Evolutionary conservation across 2,329 filamentous ascomycete species (phyloP).

Genomic region (Kalmusia sp.): DNA sequence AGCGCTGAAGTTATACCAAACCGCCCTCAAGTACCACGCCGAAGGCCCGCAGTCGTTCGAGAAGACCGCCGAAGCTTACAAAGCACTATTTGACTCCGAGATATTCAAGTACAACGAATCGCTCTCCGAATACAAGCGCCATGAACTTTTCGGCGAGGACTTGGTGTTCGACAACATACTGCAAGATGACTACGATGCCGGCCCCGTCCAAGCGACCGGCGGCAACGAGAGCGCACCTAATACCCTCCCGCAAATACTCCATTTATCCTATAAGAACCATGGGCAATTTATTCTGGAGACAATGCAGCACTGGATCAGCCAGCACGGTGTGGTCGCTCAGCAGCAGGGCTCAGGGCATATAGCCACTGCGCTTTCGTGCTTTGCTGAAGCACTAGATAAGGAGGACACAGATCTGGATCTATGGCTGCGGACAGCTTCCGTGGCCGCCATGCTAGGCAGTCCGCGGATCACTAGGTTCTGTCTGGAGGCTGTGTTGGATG

Average conservation of each 20-base stretch:
- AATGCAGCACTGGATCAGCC: constrained; percentile 61
- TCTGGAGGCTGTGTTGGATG: constrained; percentile 68
- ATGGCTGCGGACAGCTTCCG: constrained; percentile 67
- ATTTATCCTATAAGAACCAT: constrained; percentile 93
- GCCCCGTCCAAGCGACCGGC: constrained; percentile 58
- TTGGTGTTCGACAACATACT: constrained; percentile 52
- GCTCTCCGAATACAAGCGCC: constrained; percentile 80
- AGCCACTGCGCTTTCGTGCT: constrained; percentile 55
- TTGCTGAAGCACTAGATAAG: constrained; percentile 68
- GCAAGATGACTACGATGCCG: constrained; percentile 47
- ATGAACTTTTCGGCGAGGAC: constrained; percentile 59
- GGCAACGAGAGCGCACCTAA: constrained; percentile 78
- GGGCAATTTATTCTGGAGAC: constrained; percentile 89
- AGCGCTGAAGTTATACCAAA: constrained; percentile 92
- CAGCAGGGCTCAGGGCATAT: constrained; percentile 30
- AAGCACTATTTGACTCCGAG: constrained; percentile 84
- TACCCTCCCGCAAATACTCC: constrained; percentile 86
- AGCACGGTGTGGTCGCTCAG: constrained; percentile 45
- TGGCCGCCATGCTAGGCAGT: constrained; percentile 64
- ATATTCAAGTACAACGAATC: constrained; percentile 94
- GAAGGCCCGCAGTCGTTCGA: constrained; percentile 79
- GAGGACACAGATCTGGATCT: constrained; percentile 70
- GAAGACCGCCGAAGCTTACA: constrained; percentile 82
- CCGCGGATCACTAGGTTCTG: constrained; percentile 67
- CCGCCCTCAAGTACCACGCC: constrained; percentile 87